Evolutionary conservation across 495 filamentous ascomycete species (phyloP).

Genomic region (Aspergillus nanangensis): DNA sequence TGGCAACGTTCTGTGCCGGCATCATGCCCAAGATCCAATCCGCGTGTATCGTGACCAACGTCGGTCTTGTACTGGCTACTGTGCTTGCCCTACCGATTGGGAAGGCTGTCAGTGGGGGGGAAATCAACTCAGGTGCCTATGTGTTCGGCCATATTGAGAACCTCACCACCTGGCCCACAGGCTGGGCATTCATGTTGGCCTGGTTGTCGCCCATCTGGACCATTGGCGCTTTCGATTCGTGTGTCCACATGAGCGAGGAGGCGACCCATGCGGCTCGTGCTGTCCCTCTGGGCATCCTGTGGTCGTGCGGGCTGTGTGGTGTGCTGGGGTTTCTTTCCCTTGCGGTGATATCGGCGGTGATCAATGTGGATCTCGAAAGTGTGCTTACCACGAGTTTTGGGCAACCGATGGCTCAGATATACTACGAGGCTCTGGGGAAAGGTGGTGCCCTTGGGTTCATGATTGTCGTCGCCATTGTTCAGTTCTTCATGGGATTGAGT

Average conservation of each 20-base stretch:
- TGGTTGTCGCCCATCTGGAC: constrained; percentile 69
- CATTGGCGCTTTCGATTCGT: constrained; percentile 52
- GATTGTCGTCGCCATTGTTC: constrained; percentile 32
- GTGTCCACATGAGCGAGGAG: constrained; percentile 63
- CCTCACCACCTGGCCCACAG: constrained; percentile 54
- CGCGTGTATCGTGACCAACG: constrained; percentile 55
- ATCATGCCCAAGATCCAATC: constrained; percentile 67
- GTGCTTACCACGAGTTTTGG: constrained; percentile 30
- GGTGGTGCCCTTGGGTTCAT: constrained; percentile 40
- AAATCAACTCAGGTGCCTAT: constrained; percentile 35
- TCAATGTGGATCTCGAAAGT: constrained; percentile 29
- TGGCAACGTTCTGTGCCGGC: constrained; percentile 51
- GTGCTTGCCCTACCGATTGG: constrained; percentile 63
- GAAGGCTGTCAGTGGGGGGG: constrained; percentile 24
- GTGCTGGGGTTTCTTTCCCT: constrained; percentile 54
- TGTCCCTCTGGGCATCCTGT: constrained; percentile 58
- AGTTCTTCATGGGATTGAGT: constrained; percentile 43
- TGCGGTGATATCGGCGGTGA: constrained; percentile 33
- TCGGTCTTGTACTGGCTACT: constrained; percentile 58
- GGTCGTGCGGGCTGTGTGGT: constrained; percentile 34
- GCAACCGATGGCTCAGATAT: constrained; percentile 45
- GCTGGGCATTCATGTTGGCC: constrained; percentile 61
- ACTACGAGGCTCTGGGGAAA: constrained; percentile 42
- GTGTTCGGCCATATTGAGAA: constrained; percentile 44
- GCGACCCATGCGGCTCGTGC: constrained; percentile 58